A percentile compares a stretch with the other conserved stretches of the same genome.
These are phyloP conservation scores for Ogataea saltuana DNA, from an alignment of 805 yeast genomes.

Conservation along the genomic window DNA sequence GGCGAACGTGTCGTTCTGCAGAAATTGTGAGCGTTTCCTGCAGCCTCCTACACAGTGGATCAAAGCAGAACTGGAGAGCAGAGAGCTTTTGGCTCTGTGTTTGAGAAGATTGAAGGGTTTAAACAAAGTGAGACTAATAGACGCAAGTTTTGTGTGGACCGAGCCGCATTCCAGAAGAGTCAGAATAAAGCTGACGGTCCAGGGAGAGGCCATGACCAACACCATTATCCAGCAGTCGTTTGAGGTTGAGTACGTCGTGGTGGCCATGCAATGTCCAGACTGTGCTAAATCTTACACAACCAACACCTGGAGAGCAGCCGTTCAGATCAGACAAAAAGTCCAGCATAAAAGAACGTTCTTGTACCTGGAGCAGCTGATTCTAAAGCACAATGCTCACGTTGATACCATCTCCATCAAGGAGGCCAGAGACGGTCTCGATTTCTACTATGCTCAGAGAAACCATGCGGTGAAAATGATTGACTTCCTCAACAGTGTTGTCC, in stretches of 20 bases:
- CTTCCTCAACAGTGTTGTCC: conserved; percentile 81
- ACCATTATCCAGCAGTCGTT: conserved; percentile 92
- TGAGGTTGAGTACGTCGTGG: conserved; percentile 90
- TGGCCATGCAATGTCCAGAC: conserved; percentile 97
- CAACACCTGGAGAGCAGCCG: conserved; percentile 97
- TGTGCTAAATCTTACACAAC: conserved; percentile 97
- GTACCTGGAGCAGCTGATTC: conserved; percentile 91
- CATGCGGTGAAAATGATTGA: conserved; percentile 95
- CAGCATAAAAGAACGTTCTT: conserved; percentile 95
- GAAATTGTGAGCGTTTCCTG: conserved; percentile 94
- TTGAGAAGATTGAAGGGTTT: conserved; percentile 85
- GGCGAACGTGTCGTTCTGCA: conserved; percentile 88
- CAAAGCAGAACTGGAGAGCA: conserved; percentile 82
- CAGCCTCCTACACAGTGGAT: conserved; percentile 97
- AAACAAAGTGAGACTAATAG: conserved; percentile 80
- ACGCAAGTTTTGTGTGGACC: conserved; percentile 97
- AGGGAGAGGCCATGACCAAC: conserved; percentile 92
- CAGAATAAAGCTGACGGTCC: conserved; percentile 87
- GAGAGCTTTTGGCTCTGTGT: conserved; percentile 90
- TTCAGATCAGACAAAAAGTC: conserved; percentile 97
- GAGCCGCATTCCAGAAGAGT: conserved; percentile 98
- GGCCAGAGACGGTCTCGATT: conserved; percentile 91
- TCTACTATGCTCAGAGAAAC: conserved; percentile 82
- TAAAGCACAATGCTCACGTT: conserved; percentile 89
- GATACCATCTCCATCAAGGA: conserved; percentile 94